Evolutionary conservation across 1,139 yeast genomes (phyloP), one percentile per base, ranked within the genome.

Genomic region (Nakaseomyces delphensis): DNA sequence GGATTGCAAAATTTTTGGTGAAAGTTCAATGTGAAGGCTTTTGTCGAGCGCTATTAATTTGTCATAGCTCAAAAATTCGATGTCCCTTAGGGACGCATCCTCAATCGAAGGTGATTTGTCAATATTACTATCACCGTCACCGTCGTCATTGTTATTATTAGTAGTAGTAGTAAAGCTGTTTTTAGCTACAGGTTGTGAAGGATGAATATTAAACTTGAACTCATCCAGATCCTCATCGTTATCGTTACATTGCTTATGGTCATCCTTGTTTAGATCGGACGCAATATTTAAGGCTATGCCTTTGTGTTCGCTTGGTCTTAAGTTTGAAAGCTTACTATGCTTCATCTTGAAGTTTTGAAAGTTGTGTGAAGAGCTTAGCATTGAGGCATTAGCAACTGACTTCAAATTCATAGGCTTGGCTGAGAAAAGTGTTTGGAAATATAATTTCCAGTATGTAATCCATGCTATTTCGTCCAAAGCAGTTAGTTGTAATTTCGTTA

Each of bases 41-140:
- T 46, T 45, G 37, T 58, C 57, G 16, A 58, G 41, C 38, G 49
- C 53, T 10, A 56, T 27, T 16, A 58, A 39, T 24, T 54, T 51
- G 18, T 56, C 55, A 42, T 47, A 55, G 37, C 53, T 50, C 36
- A 57, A 36, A 2, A 45, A 43, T 36, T 55, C 59, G 7, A 57
- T 48, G 13, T 53, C 54, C 25, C 48, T 45, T 14, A 53, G 41
- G 3, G 59, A 48, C 6, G 53, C 50, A 9, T 31, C 43, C 11
- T 20, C 28, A 16, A 21, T 21, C 7, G 30, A 39, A 14, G 30
- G 30, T n/a, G 13, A 24, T 36, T 4, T 24, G 8, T n/a, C 23
- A 25, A n/a, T n/a, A 3, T 3, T 25, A 3, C 5, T 25, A 25
- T 9, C n/a, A 2, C n/a, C 19, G n/a, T n/a, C 19, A 16, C 18